A percentile compares a stretch with the other conserved stretches of the same genome.
Conservation (phyloP, 345 rosid species). For the Lagerstroemia speciosa region DNA sequence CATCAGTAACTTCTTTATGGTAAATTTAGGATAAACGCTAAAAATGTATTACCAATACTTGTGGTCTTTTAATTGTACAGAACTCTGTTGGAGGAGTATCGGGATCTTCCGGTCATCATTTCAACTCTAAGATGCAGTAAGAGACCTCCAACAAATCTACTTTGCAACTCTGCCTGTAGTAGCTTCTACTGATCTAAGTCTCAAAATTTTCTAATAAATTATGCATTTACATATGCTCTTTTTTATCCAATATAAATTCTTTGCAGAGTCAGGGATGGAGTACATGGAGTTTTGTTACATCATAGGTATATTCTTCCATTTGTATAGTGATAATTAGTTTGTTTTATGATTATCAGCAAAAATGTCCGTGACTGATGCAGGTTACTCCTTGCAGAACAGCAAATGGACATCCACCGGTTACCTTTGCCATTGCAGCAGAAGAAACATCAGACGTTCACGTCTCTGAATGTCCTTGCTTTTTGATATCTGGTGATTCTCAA, state of each 20-base stretch:
- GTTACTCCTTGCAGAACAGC: slow-evolving; percentile 47
- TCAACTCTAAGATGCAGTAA: slow-evolving; percentile 65
- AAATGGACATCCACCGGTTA: slow-evolving; percentile 39
- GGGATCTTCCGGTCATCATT: slow-evolving; percentile 72
- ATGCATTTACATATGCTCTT: slow-evolving; percentile 9
- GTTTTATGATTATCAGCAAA: not conserved
- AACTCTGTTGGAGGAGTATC: slow-evolving; percentile 91
- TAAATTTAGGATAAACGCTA: not conserved
- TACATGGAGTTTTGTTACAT: slow-evolving; percentile 55
- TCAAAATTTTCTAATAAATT: slow-evolving; percentile 8
- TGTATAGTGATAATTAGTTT: not conserved
- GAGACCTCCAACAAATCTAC: not conserved
- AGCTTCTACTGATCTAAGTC: not conserved
- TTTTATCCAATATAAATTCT: not conserved
- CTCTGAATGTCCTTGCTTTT: slow-evolving; percentile 65
- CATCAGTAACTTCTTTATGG: not conserved
- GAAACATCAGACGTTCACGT: slow-evolving; percentile 51
- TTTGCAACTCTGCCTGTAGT: not conserved
- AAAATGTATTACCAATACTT: not conserved
- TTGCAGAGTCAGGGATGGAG: slow-evolving; percentile 60
- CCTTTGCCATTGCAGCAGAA: slow-evolving; percentile 68
- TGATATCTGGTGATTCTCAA: slow-evolving; percentile 51
- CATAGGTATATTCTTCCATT: slow-evolving; percentile 57
- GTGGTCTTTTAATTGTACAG: slow-evolving; percentile 22
- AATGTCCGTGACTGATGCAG: not conserved